phyloP scores from a whole-genome alignment of 1,139 yeast genomes.

The Saccharomyces pastorianus region DNA sequence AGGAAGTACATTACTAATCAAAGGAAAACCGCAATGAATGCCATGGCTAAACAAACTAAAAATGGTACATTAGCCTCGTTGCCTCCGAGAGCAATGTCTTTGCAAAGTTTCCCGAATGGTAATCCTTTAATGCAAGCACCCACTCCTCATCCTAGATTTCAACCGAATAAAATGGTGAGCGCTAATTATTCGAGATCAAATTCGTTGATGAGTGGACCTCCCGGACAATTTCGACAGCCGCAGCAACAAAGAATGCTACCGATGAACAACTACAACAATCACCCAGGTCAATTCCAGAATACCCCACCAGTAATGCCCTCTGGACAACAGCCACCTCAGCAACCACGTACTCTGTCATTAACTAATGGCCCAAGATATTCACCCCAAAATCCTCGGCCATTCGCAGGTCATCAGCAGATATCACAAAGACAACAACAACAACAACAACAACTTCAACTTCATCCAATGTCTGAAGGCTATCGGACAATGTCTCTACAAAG shows the following conservation, averaged over 20 bases:
- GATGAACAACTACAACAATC: neutral
- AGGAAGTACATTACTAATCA: slow-evolving; percentile 62
- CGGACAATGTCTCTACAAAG: slow-evolving; percentile 8
- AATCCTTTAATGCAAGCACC: slow-evolving; percentile 8
- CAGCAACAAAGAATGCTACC: neutral
- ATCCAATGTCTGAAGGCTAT: slow-evolving; percentile 3
- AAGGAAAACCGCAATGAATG: slow-evolving; percentile 48
- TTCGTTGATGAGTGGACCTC: slow-evolving; percentile 21
- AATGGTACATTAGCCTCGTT: slow-evolving; percentile 4
- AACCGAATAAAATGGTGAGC: neutral
- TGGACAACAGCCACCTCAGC: neutral
- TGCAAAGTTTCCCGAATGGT: slow-evolving; percentile 33
- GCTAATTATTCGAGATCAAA: slow-evolving; percentile 16
- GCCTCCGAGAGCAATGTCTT: slow-evolving; percentile 50
- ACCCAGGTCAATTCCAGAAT: neutral
- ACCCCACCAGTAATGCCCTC: neutral
- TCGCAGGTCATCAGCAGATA: neutral
- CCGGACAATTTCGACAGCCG: slow-evolving; percentile 9
- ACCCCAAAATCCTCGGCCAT: neutral
- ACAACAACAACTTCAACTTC: slow-evolving; percentile 2
- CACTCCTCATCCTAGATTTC: neutral
- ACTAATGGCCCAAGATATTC: neutral
- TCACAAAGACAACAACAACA: neutral
- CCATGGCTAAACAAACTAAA: slow-evolving; percentile 36
- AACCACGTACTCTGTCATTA: neutral